phyloP scores from a whole-genome alignment of 108 stramenopile genomes.

The Nitzschia sp. region DNA sequence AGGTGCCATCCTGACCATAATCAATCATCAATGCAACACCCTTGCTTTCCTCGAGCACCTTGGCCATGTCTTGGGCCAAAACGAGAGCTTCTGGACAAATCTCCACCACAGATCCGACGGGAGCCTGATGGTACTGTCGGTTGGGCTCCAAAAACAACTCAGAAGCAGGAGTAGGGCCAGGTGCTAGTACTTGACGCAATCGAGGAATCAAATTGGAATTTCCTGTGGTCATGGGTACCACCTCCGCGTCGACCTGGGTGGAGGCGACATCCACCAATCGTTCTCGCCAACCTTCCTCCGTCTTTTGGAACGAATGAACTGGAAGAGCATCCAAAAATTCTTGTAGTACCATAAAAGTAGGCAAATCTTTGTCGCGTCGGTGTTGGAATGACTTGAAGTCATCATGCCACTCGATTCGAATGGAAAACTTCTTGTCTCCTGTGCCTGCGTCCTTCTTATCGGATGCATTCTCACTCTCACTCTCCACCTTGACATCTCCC shows the following conservation, averaged over 20 bases:
- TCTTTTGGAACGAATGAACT: slow-evolving; percentile 89
- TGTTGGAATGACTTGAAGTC: slow-evolving; percentile 53
- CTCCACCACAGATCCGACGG: slow-evolving; percentile 83
- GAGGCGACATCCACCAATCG: slow-evolving; percentile 87
- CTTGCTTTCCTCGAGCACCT: slow-evolving; percentile 57
- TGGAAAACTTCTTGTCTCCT: slow-evolving; percentile 18
- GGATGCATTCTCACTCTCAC: not conserved
- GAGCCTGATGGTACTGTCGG: slow-evolving; percentile 34
- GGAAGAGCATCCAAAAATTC: slow-evolving; percentile 96
- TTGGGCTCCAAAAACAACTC: slow-evolving; percentile 53
- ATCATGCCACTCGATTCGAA: slow-evolving; percentile 76
- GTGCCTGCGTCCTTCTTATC: slow-evolving; percentile 11
- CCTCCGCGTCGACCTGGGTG: slow-evolving; percentile 31
- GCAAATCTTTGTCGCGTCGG: slow-evolving; percentile 37
- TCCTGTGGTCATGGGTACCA: slow-evolving; percentile 14
- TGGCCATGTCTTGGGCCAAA: slow-evolving; percentile 85
- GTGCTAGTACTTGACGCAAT: slow-evolving; percentile 80
- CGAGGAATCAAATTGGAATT: slow-evolving; percentile 43
- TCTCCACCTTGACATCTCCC: slow-evolving; percentile 1
- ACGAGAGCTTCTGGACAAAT: slow-evolving; percentile 89
- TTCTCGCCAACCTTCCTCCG: slow-evolving; percentile 92
- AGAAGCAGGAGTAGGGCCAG: slow-evolving; percentile 73
- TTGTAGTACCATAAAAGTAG: slow-evolving; percentile 75
- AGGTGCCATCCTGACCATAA: slow-evolving; percentile 90
- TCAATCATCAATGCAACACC: slow-evolving; percentile 95